Conservation (phyloP, 768 basidiomycete species). For the Lentinula aciculospora region DNA sequence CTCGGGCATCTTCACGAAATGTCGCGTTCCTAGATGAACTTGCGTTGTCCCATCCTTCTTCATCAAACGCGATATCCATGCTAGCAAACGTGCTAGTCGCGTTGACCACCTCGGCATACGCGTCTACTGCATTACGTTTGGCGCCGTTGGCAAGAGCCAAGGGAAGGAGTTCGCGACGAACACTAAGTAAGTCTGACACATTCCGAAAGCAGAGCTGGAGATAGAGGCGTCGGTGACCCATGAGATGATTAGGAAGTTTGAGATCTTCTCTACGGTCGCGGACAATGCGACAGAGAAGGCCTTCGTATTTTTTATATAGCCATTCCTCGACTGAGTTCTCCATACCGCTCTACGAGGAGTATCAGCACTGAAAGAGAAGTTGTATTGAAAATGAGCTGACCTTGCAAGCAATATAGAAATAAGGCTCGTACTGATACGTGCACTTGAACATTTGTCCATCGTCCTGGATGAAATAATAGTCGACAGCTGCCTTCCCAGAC, state of each 20-base stretch:
- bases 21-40: constrained; percentile 18
- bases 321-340: constrained; percentile 94
- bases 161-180: constrained; percentile 85
- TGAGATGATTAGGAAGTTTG: constrained; percentile 90
- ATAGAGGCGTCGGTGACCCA: constrained; percentile 88
- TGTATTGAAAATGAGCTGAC: constrained; percentile 34
- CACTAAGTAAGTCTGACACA: constrained; percentile 84
- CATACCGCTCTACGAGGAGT: constrained; percentile 56
- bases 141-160: constrained; percentile 86
- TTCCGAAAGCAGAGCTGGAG: constrained; percentile 90
- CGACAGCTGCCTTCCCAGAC: constrained; percentile 84
- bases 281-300: constrained; percentile 69
- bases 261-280: constrained; percentile 91
- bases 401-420: constrained; percentile 91
- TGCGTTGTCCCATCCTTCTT: constrained; percentile 39
- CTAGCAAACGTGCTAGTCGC: constrained; percentile 57
- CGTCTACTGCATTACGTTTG: constrained; percentile 92
- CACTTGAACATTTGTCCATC: constrained; percentile 96
- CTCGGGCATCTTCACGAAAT: constrained; percentile 66
- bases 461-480: constrained; percentile 96
- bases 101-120: constrained; percentile 93
- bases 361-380: background rate
- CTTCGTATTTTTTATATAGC: constrained; percentile 91
- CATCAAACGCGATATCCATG: constrained; percentile 66
- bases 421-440: constrained; percentile 89